Evolutionary conservation across 805 yeast genomes (phyloP), one percentile per base, ranked within the genome.

Genomic region (Yamadazyma takamatsuzukensis): DNA sequence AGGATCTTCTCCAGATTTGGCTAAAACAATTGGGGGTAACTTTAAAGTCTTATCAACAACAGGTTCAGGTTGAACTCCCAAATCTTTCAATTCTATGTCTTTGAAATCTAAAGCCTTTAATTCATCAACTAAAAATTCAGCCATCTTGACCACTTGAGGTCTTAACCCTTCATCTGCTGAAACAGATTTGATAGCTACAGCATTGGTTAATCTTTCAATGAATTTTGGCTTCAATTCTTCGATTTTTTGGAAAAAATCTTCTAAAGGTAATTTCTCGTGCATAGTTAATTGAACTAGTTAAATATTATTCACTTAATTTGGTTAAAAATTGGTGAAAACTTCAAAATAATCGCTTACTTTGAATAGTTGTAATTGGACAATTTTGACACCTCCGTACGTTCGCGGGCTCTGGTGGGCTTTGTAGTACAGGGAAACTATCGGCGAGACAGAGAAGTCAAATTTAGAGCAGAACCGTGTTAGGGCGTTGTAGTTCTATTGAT

Each of bases 131-230:
- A 93, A 67, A 61, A 84, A 93, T 30, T 84, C 74, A 22, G 95
- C 94, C 85, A 94, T 93, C 54, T 78, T 80, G 40, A 87, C 80
- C 28, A 93, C 97, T 54, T 82, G 70, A 18, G 95, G 93, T 61
- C 99, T 83, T 46, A 86, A 73, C 9, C 78, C 59, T 53, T 88
- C 95, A 55, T 93, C 98, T 25, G 86, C 79, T 4, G 97, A 88
- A 28, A 93, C 97, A 7, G 97, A 89, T 29, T 96, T 94, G 47
- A 90, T 93, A 39, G 87, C 83, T 28, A 93, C 88, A n/a, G 97
- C 97, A 31, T 81, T 70, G 26, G 78, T 61, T 39, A 93, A 72
- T 46, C 95, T 70, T 34, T 74, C 64, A 47, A 84, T 77, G 68
- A 83, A 89, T 40, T 70, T 61, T 5, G 89, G 83, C 61, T 85